Evolutionary conservation across 768 basidiomycete species (phyloP), one percentile per base, ranked within the genome.

Genomic region (Phylloporus sp.): DNA sequence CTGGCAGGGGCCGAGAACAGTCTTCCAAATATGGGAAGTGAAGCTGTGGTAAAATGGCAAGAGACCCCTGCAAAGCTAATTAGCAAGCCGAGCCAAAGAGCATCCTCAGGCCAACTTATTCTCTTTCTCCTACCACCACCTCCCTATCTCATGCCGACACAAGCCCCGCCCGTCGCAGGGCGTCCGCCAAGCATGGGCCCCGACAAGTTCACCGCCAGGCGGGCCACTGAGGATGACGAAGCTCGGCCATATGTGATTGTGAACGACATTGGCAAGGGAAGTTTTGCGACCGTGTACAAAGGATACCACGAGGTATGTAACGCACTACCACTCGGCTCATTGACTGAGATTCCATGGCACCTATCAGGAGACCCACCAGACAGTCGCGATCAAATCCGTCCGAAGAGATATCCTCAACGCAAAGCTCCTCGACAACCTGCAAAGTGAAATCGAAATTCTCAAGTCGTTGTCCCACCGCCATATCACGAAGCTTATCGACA

Each of bases 341-440:
- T 24, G 2, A 23, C 31, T 47, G 41, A 53, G 22, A 45, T 20
- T 34, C n/a, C 15, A 24, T 23, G 51, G 41, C 49, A 43, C 47
- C 42, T 36, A 45, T 29, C 68, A 95, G 91, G 86, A 88, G 61
- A 86, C 85, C 4, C 80, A 84, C 60, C 76, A 80, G 12, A 78
- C 83, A 44, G 89, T 97, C 32, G 97, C 97, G 8, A 86, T 99
- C 72, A 98, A 99, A 77, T 90, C 93, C 8, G 91, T 99, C 49
- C 86, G 88, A 53, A 83, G 87, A 46, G 83, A 88, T 63, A 91
- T 85, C 59, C 81, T 99, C 32, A 93, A 86, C 31, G 76, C 89
- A 13, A 99, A 97, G 72, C 80, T 97, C 16, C 84, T 97, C 52
- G 95, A 98, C 73, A 98, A 97, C 66, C 81, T 98, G n/a, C 93